Evolutionary conservation across 208 protist genomes (phyloP).

Genomic region (Acanthamoeba quina): DNA sequence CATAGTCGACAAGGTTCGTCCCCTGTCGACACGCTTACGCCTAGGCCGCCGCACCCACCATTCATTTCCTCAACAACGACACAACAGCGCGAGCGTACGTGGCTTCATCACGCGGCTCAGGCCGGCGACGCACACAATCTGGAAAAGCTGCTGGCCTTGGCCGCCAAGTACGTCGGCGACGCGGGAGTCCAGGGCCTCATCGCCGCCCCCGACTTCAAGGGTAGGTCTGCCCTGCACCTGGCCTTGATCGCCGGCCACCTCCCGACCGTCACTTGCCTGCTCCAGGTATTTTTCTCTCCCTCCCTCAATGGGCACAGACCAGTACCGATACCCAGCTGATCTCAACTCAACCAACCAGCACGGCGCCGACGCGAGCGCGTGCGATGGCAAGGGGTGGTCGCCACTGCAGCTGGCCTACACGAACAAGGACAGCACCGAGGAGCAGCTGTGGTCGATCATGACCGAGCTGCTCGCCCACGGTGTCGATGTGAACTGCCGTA

Average conservation of each 20-base stretch:
- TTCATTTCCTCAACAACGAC: not conserved
- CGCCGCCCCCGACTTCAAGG: not conserved
- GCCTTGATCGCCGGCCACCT: not conserved
- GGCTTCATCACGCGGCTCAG: not conserved
- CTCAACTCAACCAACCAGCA: not conserved
- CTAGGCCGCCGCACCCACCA: too few relatives aligned
- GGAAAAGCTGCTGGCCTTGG: not conserved
- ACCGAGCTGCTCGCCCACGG: not conserved
- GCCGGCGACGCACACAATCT: not conserved
- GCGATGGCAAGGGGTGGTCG: not conserved
- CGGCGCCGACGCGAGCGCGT: not conserved
- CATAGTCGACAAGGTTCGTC: not conserved
- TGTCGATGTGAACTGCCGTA: not conserved
- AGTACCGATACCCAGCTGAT: not conserved
- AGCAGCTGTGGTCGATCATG: not conserved
- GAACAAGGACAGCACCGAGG: not conserved
- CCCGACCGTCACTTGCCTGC: not conserved
- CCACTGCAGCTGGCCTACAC: not conserved
- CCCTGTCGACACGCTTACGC: not conserved
- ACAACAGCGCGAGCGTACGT: constrained; percentile 7
- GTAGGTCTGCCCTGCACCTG: not conserved
- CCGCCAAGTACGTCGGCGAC: not conserved
- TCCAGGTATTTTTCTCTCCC: not conserved
- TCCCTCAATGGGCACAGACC: not conserved
- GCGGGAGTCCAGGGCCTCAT: not conserved